Evolutionary conservation across 768 basidiomycete species (phyloP).

Genomic region (Kwoniella dendrophila): DNA sequence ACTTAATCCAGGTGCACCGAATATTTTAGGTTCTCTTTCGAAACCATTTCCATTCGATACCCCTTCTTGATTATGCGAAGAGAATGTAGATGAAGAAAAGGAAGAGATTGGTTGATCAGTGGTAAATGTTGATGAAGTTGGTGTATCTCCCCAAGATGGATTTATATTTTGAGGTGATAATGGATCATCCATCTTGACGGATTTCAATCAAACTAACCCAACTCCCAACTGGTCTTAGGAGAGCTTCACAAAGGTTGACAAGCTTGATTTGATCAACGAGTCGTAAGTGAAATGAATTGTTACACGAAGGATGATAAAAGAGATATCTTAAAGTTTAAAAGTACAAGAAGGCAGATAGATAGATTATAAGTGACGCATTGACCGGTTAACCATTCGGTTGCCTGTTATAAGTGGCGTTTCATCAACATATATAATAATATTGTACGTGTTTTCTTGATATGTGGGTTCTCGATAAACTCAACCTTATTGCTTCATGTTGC

Average conservation of each 20-base stretch:
- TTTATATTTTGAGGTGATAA: slow-evolving; percentile 34
- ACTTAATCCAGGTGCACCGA: slow-evolving; percentile 39
- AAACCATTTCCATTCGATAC: no score
- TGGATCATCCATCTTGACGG: slow-evolving; percentile 36
- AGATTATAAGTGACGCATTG: slow-evolving; percentile 6
- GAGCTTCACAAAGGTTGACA: not conserved
- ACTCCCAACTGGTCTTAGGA: not conserved
- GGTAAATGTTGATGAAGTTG: slow-evolving; percentile 11
- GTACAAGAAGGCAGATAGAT: not conserved
- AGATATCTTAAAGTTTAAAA: not conserved
- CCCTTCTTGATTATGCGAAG: no score
- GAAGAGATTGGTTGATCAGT: slow-evolving; percentile 1
- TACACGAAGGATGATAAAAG: no score
- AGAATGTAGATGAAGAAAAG: slow-evolving; percentile 11
- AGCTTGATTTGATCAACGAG: no score
- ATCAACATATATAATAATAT: no score
- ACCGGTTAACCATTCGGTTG: slow-evolving; percentile 3
- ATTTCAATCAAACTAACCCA: no score
- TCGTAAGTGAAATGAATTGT: not conserved
- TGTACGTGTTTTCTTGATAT: no score
- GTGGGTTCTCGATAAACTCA: no score
- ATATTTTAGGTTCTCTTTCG: slow-evolving; percentile 42
- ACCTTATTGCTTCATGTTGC: no score
- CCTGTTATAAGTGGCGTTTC: not conserved
- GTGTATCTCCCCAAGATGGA: slow-evolving; percentile 30